Evolutionary conservation across 225 moss, liverwort and hornwort genomes (phyloP).

Genomic region (Physcomitrium patens): DNA sequence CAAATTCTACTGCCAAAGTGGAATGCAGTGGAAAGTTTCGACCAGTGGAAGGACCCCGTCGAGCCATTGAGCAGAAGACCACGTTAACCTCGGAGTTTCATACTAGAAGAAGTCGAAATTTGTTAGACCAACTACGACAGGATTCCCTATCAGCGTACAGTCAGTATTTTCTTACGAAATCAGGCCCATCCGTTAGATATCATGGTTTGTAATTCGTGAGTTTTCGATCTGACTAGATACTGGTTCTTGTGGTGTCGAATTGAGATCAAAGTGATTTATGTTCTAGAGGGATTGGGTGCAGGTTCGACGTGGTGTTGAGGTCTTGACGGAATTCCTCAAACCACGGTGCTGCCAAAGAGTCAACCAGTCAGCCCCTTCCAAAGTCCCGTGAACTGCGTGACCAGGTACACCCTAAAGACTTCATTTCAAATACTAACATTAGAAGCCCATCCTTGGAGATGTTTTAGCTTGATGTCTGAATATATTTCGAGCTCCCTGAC

Average conservation of each 20-base stretch:
- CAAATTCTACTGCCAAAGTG: background rate
- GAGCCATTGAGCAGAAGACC: background rate
- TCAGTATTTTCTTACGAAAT: no score
- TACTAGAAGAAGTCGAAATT: slow-evolving; percentile 6
- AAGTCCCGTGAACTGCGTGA: background rate
- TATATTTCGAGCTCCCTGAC: background rate
- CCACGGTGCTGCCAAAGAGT: background rate
- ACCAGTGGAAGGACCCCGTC: slow-evolving; percentile 3
- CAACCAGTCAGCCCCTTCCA: background rate
- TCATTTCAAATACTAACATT: background rate
- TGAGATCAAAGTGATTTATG: background rate
- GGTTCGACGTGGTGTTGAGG: background rate
- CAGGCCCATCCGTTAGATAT: background rate
- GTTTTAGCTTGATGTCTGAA: background rate
- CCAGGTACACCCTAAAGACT: slow-evolving; percentile 22
- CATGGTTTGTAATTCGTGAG: background rate
- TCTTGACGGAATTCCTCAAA: background rate
- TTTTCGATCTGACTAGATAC: background rate
- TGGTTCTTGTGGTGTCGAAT: background rate
- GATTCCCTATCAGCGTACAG: background rate
- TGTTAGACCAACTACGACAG: slow-evolving; percentile 24
- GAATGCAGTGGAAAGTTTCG: slow-evolving; percentile 21
- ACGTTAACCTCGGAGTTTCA: background rate
- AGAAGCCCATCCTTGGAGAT: slow-evolving; percentile 2
- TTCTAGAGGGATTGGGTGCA: background rate